Conservation (phyloP, 2,329 filamentous ascomycete species). For the Alternaria solani region DNA sequence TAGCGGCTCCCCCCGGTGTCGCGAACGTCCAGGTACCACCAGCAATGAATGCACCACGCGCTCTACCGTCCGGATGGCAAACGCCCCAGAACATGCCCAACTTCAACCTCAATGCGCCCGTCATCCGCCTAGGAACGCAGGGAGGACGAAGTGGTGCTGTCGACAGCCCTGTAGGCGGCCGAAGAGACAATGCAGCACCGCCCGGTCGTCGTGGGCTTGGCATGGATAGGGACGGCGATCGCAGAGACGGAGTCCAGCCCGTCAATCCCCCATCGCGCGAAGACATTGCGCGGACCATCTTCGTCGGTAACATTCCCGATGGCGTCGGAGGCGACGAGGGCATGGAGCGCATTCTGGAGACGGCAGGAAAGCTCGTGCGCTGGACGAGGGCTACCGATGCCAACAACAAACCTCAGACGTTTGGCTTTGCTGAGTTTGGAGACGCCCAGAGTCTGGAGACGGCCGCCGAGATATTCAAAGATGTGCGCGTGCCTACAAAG, state of each 20-base stretch:
- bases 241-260: conserved; percentile 71
- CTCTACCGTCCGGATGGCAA: conserved; percentile 84
- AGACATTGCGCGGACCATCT: conserved; percentile 90
- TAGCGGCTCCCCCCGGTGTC: conserved; percentile 78
- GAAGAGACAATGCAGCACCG: conserved; percentile 57
- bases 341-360: conserved; percentile 77
- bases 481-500: conserved; percentile 82
- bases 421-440: conserved; percentile 96
- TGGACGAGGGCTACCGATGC: conserved; percentile 84
- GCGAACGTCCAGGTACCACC: conserved; percentile 74
- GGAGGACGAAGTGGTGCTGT: conserved; percentile 65
- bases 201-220: conserved; percentile 64
- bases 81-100: conserved; percentile 91
- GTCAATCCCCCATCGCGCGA: conserved; percentile 85
- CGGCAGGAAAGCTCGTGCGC: conserved; percentile 80
- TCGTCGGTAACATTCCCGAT: conserved; percentile 84
- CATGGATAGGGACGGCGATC: conserved; percentile 65
- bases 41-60: conserved; percentile 80
- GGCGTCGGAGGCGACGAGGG: conserved; percentile 78
- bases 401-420: conserved; percentile 82
- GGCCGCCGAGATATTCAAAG: conserved; percentile 83
- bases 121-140: conserved; percentile 89
- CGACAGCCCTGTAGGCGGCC: conserved; percentile 55
- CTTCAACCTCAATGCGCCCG: conserved; percentile 97
- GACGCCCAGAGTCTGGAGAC: conserved; percentile 86